Evolutionary conservation across 768 basidiomycete genomes (phyloP), one percentile per base, ranked within the genome.

Genomic region (Lepiota venenata): DNA sequence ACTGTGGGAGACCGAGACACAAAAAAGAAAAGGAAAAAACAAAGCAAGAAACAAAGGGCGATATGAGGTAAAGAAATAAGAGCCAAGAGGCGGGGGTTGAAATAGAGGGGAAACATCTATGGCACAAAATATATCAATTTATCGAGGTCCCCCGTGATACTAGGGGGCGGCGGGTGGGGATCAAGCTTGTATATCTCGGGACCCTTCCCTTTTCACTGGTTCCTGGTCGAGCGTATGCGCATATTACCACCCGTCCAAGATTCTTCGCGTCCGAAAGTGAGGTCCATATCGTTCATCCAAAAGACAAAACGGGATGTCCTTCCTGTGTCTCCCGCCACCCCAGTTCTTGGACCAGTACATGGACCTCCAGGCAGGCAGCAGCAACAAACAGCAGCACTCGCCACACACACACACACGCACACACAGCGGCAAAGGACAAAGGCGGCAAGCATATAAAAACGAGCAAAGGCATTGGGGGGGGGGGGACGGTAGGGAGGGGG

Each of bases 1-100:
- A 52, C 16, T 52, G 41, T 52, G 50, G 50, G 50, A 52, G 42
- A 44, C 21, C 50, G 6, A 14, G 37, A 15, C 11, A 39, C 37
- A 16, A 49, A 49, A 40, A 49, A 15, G 25, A 16, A 38, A 39
- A 14, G 3, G 38, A 29, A 10, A 22, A 14, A 36, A 40, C 21
- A 20, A 44, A 21, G 22, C 14, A 22, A 18, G n/a, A 10, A 15
- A 0, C 41, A 32, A 41, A 20, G 51, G 43, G 15, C n/a, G 20
- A 10, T 15, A 12, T 32, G 20, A 44, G 25, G 25, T 9, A 8
- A 27, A 7, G 45, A 20, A 20, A 46, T 7, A 11, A 46, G 3
- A 11, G 10, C 32, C 25, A 27, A 6, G 15, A 27, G 45, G 22
- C 11, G 22, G 35, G 20, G 22, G 45, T 12, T n/a, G 22, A 29